phyloP scores from a whole-genome alignment of 2,329 filamentous ascomycete genomes.

The Diaporthe citrichinensis region DNA sequence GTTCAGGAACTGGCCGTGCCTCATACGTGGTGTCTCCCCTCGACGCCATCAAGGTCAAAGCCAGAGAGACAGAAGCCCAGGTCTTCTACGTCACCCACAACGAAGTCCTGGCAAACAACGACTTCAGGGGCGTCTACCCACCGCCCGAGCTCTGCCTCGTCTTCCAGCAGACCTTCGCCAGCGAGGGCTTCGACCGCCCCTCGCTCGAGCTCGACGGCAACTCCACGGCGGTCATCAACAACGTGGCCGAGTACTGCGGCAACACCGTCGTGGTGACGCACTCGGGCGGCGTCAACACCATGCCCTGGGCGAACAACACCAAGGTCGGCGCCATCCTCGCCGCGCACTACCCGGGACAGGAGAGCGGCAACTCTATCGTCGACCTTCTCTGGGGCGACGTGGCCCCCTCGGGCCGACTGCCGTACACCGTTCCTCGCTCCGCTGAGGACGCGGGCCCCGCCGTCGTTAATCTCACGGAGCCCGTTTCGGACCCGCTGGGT shows the following conservation, averaged over 20 bases:
- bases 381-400: slow-evolving; percentile 73
- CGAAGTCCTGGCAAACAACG: slow-evolving; percentile 47
- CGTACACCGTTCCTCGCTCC: slow-evolving; percentile 70
- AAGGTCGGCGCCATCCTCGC: slow-evolving; percentile 74
- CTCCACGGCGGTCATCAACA: slow-evolving; percentile 70
- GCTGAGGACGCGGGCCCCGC: slow-evolving; percentile 54
- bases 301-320: slow-evolving; percentile 67
- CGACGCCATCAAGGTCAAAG: slow-evolving; percentile 52
- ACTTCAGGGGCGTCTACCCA: slow-evolving; percentile 63
- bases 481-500: slow-evolving; percentile 56
- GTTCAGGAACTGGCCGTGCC: slow-evolving; percentile 70
- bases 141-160: slow-evolving; percentile 70
- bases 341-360: slow-evolving; percentile 72
- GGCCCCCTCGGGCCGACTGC: slow-evolving; percentile 71
- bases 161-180: slow-evolving; percentile 69
- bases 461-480: slow-evolving; percentile 59
- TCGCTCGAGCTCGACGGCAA: slow-evolving; percentile 70
- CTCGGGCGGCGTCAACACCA: slow-evolving; percentile 69
- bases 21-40: slow-evolving; percentile 69
- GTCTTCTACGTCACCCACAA: slow-evolving; percentile 37
- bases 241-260: slow-evolving; percentile 59
- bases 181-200: slow-evolving; percentile 69
- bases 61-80: slow-evolving; percentile 7
- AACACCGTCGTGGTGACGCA: slow-evolving; percentile 70
- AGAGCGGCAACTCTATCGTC: slow-evolving; percentile 71